Percentiles rank a stretch among this genome's conserved stretches.
Evolutionary conservation across 495 filamentous ascomycete genomes (phyloP).

Genomic region (Mytilinidion resinicola): DNA sequence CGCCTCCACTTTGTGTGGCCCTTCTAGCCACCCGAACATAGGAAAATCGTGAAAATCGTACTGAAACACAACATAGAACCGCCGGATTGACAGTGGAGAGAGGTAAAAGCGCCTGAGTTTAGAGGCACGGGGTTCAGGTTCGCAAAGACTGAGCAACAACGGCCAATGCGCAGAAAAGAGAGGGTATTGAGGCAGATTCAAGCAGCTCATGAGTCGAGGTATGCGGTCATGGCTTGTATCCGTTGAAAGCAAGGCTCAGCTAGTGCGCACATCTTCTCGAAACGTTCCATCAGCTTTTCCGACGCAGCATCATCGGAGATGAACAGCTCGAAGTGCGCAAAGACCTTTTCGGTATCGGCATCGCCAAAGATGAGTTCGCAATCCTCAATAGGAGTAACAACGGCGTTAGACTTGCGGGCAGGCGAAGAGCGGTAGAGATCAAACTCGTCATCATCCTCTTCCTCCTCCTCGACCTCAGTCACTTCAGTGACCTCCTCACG

Average conservation of each 20-base stretch:
- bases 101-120: neutral
- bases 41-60: slow-evolving; percentile 13
- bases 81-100: neutral
- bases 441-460: slow-evolving; percentile 58
- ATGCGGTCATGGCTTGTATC: slow-evolving; percentile 20
- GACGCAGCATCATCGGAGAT: slow-evolving; percentile 45
- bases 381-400: slow-evolving; percentile 26
- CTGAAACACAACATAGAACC: neutral
- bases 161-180: too few relatives aligned
- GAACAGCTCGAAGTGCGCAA: slow-evolving; percentile 53
- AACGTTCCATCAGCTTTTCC: slow-evolving; percentile 19
- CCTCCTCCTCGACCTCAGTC: slow-evolving; percentile 40
- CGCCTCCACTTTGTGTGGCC: slow-evolving; percentile 9
- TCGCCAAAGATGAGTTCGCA: slow-evolving; percentile 46
- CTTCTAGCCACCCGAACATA: slow-evolving; percentile 16
- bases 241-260: slow-evolving; percentile 18
- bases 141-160: too few relatives aligned
- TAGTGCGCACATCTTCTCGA: slow-evolving; percentile 23
- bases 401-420: slow-evolving; percentile 20
- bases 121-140: too few relatives aligned
- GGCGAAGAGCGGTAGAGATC: slow-evolving; percentile 52
- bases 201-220: slow-evolving; percentile 13
- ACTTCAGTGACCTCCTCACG: slow-evolving; percentile 14
- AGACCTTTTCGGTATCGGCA: slow-evolving; percentile 52
- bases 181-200: too few relatives aligned